Percentiles rank a stretch among this genome's conserved stretches.
These are phyloP conservation scores for Geotrichum histeridarum DNA, from an alignment of 1,139 yeast species.

Conservation along the genomic window DNA sequence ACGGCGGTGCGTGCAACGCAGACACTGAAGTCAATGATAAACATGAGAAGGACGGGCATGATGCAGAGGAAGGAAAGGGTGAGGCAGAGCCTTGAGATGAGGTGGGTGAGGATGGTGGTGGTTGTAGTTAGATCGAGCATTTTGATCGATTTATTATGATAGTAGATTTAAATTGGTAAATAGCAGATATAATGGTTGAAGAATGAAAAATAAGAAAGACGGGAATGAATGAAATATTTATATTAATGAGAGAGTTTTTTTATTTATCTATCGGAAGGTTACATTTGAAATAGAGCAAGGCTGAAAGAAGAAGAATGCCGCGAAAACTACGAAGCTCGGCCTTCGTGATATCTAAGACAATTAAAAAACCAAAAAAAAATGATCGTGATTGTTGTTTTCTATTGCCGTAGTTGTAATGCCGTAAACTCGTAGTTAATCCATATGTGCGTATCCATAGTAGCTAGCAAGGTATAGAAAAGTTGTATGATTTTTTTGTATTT, in stretches of 20 bases:
- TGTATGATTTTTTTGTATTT: too few relatives aligned
- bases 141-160: background rate
- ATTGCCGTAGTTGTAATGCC: too few relatives aligned
- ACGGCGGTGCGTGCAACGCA: background rate
- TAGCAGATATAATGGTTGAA: background rate
- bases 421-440: too few relatives aligned
- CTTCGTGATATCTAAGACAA: too few relatives aligned
- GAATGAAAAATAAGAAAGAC: background rate
- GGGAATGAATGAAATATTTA: background rate
- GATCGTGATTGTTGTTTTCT: too few relatives aligned
- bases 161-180: too few relatives aligned
- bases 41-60: slow-evolving; percentile 1
- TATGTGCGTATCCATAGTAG: too few relatives aligned
- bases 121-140: slow-evolving; percentile 6
- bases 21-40: slow-evolving; percentile 4
- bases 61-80: slow-evolving; percentile 2
- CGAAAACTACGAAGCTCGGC: too few relatives aligned
- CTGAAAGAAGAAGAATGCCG: too few relatives aligned
- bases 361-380: too few relatives aligned
- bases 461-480: too few relatives aligned
- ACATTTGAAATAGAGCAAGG: background rate
- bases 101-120: background rate
- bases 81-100: background rate
- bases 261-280: background rate
- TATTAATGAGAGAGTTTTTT: background rate